These are phyloP conservation scores for Diaporthe vaccinii DNA, from an alignment of 2,329 filamentous ascomycete species.

Conservation along the genomic window DNA sequence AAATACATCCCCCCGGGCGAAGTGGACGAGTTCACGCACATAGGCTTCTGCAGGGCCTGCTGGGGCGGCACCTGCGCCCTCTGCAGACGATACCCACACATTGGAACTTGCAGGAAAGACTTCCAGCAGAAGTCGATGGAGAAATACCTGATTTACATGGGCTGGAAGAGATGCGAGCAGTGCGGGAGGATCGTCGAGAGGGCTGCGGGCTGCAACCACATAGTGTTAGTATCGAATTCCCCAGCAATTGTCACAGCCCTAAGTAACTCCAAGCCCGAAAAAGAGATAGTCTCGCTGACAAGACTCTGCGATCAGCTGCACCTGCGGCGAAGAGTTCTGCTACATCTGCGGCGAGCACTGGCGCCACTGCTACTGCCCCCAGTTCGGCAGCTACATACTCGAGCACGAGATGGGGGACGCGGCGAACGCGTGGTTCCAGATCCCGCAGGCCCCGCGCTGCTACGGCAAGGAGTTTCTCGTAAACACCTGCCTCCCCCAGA, in stretches of 20 bases:
- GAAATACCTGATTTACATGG: neutral
- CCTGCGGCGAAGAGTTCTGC: neutral
- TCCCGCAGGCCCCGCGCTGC: neutral
- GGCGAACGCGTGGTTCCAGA: neutral
- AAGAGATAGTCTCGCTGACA: neutral
- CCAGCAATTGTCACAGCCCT: no score
- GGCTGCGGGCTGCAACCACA: neutral
- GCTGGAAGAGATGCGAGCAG: neutral
- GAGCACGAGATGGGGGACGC: neutral
- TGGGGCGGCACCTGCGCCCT: constrained; percentile 11
- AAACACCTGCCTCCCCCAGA: neutral
- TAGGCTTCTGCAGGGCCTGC: constrained; percentile 4
- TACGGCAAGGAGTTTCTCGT: neutral
- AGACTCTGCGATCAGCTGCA: neutral
- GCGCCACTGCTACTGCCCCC: neutral
- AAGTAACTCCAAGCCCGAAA: neutral
- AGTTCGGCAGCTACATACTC: neutral
- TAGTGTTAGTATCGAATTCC: neutral
- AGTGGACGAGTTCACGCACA: neutral
- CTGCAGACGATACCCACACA: neutral
- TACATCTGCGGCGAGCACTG: constrained; percentile 1
- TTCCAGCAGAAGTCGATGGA: neutral
- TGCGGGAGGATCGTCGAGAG: neutral
- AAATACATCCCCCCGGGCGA: neutral
- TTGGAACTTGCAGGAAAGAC: neutral